These are phyloP conservation scores for Talinum fruticosum DNA, from an alignment of 148 eudicot genomes.

Conservation along the genomic window DNA sequence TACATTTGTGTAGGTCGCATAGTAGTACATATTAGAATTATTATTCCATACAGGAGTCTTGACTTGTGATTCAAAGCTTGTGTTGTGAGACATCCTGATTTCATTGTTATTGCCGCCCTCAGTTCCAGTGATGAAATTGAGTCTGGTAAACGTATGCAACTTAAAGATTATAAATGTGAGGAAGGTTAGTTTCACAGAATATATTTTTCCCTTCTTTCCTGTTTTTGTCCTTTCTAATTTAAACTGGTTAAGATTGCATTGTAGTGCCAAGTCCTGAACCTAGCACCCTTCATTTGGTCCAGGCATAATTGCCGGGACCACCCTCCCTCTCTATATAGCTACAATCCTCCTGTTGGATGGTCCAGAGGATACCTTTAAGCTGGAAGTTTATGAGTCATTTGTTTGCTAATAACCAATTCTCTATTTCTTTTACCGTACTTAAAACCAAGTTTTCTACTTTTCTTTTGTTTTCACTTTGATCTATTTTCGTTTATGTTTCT, in stretches of 20 bases:
- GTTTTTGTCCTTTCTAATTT: not conserved
- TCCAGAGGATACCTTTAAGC: not conserved
- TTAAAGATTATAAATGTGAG: not conserved
- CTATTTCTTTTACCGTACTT: not conserved
- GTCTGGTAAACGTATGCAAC: not conserved
- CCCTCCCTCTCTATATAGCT: not conserved
- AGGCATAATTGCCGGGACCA: not conserved
- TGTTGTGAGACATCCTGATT: not conserved
- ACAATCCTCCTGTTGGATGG: not conserved
- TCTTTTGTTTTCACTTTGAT: not conserved
- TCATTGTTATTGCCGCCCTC: slow-evolving; percentile 8
- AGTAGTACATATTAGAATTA: too few species aligned
- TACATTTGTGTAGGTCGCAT: not conserved
- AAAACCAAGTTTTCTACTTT: not conserved
- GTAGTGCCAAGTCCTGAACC: not conserved
- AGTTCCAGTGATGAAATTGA: not conserved
- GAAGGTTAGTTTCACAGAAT: not conserved
- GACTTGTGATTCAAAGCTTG: too few species aligned
- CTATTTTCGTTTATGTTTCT: not conserved
- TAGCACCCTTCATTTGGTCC: not conserved
- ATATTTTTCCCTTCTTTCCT: not conserved
- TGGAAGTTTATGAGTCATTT: not conserved
- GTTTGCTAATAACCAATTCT: not conserved
- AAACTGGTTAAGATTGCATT: not conserved
- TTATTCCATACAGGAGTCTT: too few species aligned